These are phyloP conservation scores for Rugonectria rugulosa DNA, from an alignment of 2,329 filamentous ascomycete genomes.

Conservation along the genomic window DNA sequence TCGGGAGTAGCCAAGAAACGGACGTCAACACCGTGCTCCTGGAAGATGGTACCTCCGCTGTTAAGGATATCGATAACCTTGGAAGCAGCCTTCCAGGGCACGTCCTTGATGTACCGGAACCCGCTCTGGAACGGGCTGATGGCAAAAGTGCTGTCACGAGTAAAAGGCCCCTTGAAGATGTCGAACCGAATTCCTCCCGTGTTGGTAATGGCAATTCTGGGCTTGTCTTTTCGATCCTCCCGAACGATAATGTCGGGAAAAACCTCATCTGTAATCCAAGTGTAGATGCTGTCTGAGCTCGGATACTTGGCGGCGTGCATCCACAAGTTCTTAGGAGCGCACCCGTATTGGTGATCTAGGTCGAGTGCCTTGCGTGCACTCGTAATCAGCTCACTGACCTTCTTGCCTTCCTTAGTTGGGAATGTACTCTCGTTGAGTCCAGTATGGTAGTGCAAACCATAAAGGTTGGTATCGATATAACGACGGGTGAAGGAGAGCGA, in stretches of 20 bases:
- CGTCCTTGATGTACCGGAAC: conserved; percentile 78
- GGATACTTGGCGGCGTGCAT: conserved; percentile 81
- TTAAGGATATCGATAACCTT: conserved; percentile 71
- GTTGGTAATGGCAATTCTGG: conserved; percentile 81
- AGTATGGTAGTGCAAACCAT: conserved; percentile 83
- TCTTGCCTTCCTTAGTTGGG: conserved; percentile 75
- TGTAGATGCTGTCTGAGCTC: conserved; percentile 77
- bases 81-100: conserved; percentile 79
- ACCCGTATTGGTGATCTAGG: conserved; percentile 81
- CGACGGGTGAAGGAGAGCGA: conserved; percentile 72
- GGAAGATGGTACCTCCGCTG: conserved; percentile 58
- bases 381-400: conserved; percentile 74
- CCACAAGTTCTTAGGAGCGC: conserved; percentile 82
- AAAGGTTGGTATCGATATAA: conserved; percentile 95
- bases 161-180: conserved; percentile 91
- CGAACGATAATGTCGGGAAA: conserved; percentile 72
- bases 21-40: conserved; percentile 46
- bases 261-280: conserved; percentile 78
- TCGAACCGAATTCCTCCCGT: conserved; percentile 95
- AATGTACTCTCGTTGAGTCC: conserved; percentile 76
- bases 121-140: conserved; percentile 87
- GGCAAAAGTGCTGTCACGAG: conserved; percentile 83
- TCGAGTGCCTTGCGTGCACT: conserved; percentile 73
- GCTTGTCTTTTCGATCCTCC: conserved; percentile 62
- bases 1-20: conserved; percentile 61